Evolutionary conservation across 2,329 filamentous ascomycete species (phyloP).

Genomic region (Fusarium algeriense): DNA sequence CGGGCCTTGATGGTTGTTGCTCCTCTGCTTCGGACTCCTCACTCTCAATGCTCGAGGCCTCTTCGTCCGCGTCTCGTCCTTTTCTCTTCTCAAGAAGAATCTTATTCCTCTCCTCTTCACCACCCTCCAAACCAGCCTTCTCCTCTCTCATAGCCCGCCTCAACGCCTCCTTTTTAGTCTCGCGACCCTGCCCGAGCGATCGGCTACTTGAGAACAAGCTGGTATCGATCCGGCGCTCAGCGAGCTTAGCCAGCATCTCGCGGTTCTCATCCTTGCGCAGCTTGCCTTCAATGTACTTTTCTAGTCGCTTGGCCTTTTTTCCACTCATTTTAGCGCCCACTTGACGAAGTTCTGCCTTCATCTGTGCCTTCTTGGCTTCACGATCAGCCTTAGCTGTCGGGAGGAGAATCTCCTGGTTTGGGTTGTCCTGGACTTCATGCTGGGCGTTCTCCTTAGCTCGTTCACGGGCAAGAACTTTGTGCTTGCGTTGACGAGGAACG

Average conservation of each 20-base stretch:
- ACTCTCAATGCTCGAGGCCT: slow-evolving; percentile 37
- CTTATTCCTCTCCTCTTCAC: slow-evolving; percentile 64
- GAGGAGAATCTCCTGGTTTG: slow-evolving; percentile 53
- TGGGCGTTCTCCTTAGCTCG: slow-evolving; percentile 60
- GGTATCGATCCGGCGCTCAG: slow-evolving; percentile 83
- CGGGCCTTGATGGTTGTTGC: background rate
- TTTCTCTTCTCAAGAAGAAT: slow-evolving; percentile 63
- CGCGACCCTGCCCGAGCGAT: slow-evolving; percentile 77
- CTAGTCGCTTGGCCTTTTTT: slow-evolving; percentile 75
- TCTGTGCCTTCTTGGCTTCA: slow-evolving; percentile 66
- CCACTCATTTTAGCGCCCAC: slow-evolving; percentile 68
- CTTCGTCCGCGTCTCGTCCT: slow-evolving; percentile 47
- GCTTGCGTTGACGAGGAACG: slow-evolving; percentile 74
- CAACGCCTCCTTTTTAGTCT: slow-evolving; percentile 78
- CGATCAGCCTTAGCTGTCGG: slow-evolving; percentile 61
- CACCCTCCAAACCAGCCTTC: slow-evolving; percentile 70
- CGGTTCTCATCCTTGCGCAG: slow-evolving; percentile 93
- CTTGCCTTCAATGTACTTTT: slow-evolving; percentile 87
- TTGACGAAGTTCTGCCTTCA: slow-evolving; percentile 66
- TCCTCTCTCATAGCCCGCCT: slow-evolving; percentile 73
- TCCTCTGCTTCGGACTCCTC: slow-evolving; percentile 21
- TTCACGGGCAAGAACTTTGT: slow-evolving; percentile 75
- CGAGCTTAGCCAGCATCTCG: slow-evolving; percentile 85
- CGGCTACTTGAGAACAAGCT: slow-evolving; percentile 83
- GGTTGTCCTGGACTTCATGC: slow-evolving; percentile 55